Base-by-base conservation (phyloP, 83 land plant species). In the Picea engelmannii region DNA sequence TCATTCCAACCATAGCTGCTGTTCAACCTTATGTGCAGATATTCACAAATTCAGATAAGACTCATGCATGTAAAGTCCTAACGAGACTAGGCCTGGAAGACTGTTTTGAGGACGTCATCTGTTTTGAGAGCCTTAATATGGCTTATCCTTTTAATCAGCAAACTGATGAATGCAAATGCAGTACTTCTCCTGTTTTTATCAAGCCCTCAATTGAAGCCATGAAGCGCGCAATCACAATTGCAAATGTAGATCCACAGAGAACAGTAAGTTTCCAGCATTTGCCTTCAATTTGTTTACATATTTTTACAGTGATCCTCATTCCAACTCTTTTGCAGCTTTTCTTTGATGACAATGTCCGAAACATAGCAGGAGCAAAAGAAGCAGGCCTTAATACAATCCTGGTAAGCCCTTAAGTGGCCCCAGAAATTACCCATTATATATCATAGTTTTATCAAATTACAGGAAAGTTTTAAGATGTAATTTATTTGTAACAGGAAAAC, bases 61-160 rank as follows among this genome's bases (percentile, higher is more conserved):
- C 20, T 64, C 91, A 90, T 52, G 92, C 90, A 18, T 82, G 18
- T 24, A 88, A 84, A 73, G 85, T 59, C 1, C 81, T 92, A 76
- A 67, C 83, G 24, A 74, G 85, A 55, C 81, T 92, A 0, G 89
- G 31, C 31, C 31, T 31, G 31, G 31, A 31, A 31, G 31, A 31
- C 31, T 31, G 31, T 31, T 31, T 31, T 68, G 89, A 88, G 2
- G 79, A 60, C 25, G 82, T 92, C 62, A 85, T 92, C 12, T 92
- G 92, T 80, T 92, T 92, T 80, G 95, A 92, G 85, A 92, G 89
- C 16, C 79, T 92, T 66, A 92, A 92, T 67, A 87, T 82, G 10
- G 81, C 87, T 60, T 76, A 74, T 74, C 84, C 55, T 64, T 3
- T 21, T 11, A 49, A 77, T 4, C 16, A 2, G 35, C 44, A 81